Evolutionary conservation across 768 basidiomycete species (phyloP).

Genomic region (Postia placenta): DNA sequence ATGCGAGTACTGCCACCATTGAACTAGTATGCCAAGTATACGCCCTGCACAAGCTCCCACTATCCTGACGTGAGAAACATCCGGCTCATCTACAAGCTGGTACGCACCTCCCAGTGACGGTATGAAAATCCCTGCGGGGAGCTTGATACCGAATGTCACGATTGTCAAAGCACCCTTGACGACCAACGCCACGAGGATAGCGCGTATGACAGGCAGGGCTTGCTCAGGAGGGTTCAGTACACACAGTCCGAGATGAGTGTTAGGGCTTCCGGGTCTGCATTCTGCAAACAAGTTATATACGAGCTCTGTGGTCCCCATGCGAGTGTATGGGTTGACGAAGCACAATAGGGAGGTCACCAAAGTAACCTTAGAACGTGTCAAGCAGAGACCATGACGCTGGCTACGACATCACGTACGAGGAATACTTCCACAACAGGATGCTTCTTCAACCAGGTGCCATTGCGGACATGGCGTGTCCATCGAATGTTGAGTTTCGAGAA

Average conservation of each 20-base stretch:
- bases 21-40: constrained; percentile 75
- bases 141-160: constrained; percentile 88
- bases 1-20: constrained; percentile 62
- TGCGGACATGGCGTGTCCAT: constrained; percentile 81
- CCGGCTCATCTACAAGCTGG: neutral
- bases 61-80: neutral
- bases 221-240: constrained; percentile 52
- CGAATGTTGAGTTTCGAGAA: constrained; percentile 89
- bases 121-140: constrained; percentile 95
- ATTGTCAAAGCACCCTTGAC: constrained; percentile 78
- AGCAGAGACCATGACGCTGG: neutral
- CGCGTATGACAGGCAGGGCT: constrained; percentile 55
- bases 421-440: constrained; percentile 84
- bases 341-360: constrained; percentile 69
- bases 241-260: constrained; percentile 65
- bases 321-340: constrained; percentile 85
- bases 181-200: constrained; percentile 71
- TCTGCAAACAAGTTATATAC: constrained; percentile 90
- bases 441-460: constrained; percentile 69
- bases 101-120: constrained; percentile 66
- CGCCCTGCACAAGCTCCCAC: constrained; percentile 94
- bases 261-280: constrained; percentile 54
- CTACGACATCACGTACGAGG: constrained; percentile 43
- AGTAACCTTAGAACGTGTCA: constrained; percentile 51
- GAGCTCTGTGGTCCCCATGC: constrained; percentile 94